phyloP scores from a whole-genome alignment of 2,329 filamentous ascomycete genomes.

The Aspergillus sclerotialis region DNA sequence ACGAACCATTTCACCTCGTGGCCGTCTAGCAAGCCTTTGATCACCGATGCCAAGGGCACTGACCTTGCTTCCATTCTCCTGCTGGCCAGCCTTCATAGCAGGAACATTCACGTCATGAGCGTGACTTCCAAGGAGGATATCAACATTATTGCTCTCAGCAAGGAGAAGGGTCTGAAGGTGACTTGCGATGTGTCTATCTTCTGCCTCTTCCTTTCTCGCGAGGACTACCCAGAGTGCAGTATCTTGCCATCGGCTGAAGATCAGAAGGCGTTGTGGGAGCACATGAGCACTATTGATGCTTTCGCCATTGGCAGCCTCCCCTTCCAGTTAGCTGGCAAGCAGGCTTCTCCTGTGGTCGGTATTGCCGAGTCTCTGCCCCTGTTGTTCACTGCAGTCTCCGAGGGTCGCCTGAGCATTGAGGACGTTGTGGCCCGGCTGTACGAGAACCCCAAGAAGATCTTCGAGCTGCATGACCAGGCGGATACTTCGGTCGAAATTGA shows the following conservation, averaged over 20 bases:
- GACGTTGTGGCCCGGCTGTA: slow-evolving; percentile 66
- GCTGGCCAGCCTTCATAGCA: slow-evolving; percentile 68
- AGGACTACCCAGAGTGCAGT: slow-evolving; percentile 61
- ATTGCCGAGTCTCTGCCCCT: slow-evolving; percentile 69
- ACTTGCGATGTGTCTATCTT: slow-evolving; percentile 80
- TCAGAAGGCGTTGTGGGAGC: slow-evolving; percentile 67
- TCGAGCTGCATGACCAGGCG: slow-evolving; percentile 74
- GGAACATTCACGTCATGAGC: slow-evolving; percentile 72
- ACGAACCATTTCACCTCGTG: slow-evolving; percentile 72
- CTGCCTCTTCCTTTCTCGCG: slow-evolving; percentile 65
- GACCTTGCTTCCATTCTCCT: slow-evolving; percentile 75
- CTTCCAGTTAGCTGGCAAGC: slow-evolving; percentile 61
- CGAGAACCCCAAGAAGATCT: slow-evolving; percentile 73
- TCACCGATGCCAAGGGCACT: slow-evolving; percentile 73
- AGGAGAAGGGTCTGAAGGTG: slow-evolving; percentile 73
- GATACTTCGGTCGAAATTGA: slow-evolving; percentile 68
- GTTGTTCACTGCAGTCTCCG: slow-evolving; percentile 66
- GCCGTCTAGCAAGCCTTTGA: slow-evolving; percentile 70
- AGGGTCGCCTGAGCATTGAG: slow-evolving; percentile 65
- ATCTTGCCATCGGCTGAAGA: slow-evolving; percentile 61
- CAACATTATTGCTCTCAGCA: slow-evolving; percentile 66
- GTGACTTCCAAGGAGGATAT: slow-evolving; percentile 79
- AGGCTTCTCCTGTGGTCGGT: slow-evolving; percentile 55
- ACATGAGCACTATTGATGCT: slow-evolving; percentile 66
- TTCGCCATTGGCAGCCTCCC: slow-evolving; percentile 74